Evolutionary conservation across 192 early-diverging fungal species (phyloP).

Genomic region (Chytriomyces sp.): DNA sequence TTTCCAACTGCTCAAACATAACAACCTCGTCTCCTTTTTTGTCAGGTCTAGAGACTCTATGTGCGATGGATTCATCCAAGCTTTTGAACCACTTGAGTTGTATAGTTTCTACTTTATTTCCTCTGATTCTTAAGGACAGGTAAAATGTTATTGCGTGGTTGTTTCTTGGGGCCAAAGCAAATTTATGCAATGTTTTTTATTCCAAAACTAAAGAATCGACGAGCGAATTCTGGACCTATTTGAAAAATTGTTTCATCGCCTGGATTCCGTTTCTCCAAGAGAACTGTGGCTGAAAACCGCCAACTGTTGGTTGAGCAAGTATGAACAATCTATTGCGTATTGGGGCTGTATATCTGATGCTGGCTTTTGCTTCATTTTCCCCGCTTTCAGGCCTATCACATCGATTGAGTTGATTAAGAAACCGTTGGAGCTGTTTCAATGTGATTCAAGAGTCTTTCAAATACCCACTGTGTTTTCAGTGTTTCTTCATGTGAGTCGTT

Average conservation of each 20-base stretch:
- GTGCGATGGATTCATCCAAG: conserved; percentile 19
- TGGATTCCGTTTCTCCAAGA: conserved; percentile 32
- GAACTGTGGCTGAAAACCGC: conserved; percentile 30
- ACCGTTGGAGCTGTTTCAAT: conserved; percentile 27
- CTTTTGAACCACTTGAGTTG: conserved; percentile 1
- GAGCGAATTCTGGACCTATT: background rate
- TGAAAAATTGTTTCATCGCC: conserved; percentile 21
- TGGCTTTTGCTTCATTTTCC: too few relatives aligned
- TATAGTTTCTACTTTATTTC: conserved; percentile 8
- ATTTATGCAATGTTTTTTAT: background rate
- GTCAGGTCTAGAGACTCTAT: conserved; percentile 25
- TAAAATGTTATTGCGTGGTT: background rate
- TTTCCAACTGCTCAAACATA: background rate
- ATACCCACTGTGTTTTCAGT: conserved; percentile 16
- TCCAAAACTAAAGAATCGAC: background rate
- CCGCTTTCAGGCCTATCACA: background rate
- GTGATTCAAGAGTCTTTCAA: conserved; percentile 23
- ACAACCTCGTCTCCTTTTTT: background rate
- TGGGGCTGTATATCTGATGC: too few relatives aligned
- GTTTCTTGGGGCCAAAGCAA: background rate
- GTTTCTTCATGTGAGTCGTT: conserved; percentile 30
- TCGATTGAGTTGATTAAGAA: conserved; percentile 16
- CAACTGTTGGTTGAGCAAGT: conserved; percentile 26
- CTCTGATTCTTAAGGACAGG: background rate
- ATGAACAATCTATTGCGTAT: too few relatives aligned